Base-by-base conservation (phyloP, 805 yeast species). In the Wickerhamomyces hampshirensis region DNA sequence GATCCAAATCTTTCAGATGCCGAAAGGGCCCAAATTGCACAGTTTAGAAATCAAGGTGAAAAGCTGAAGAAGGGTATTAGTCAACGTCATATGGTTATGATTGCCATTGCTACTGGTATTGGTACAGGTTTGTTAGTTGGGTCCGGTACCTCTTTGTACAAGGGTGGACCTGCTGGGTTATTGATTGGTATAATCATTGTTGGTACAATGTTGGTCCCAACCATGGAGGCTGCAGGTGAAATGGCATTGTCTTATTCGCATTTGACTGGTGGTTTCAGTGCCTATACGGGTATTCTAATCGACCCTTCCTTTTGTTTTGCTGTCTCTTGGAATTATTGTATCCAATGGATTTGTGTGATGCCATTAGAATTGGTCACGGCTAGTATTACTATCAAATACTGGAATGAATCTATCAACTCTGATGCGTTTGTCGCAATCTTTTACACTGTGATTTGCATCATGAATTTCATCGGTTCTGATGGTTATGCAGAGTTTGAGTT, bases 21-120 rank as follows among this genome's bases (percentile, higher is more conserved):
- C 35, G 77, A 65, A 65, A 69, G 39, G 35, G 57, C 53, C 13
- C 54, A 53, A 39, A 42, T 55, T 5, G 19, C 44, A 7, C 37
- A 31, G 14, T 35, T 38, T 18, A 41, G 44, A 30, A 45, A 40
- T 29, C 54, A 52, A 39, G 58, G 58, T 52, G 55, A 57, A 59
- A 67, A 58, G 33, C 43, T 62, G 39, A 21, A 34, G 18, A 30
- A 30, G 16, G 40, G 40, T 14, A 30, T 48, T 13, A 37, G 39
- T 5, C 17, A 26, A 5, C 48, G 51, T 19, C 57, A 53, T 35
- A 51, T 50, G 12, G 43, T 34, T 31, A 53, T 46, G 77, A 81
- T 85, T 51, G 87, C 94, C 27, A 68, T 86, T 37, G 93, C 93
- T 39, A 88, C 93, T 37, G 81, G 91, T 34, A 29, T 48, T 41